These are phyloP conservation scores for Cladosporium sp. DNA, from an alignment of 2,329 filamentous ascomycete genomes.

Conservation along the genomic window DNA sequence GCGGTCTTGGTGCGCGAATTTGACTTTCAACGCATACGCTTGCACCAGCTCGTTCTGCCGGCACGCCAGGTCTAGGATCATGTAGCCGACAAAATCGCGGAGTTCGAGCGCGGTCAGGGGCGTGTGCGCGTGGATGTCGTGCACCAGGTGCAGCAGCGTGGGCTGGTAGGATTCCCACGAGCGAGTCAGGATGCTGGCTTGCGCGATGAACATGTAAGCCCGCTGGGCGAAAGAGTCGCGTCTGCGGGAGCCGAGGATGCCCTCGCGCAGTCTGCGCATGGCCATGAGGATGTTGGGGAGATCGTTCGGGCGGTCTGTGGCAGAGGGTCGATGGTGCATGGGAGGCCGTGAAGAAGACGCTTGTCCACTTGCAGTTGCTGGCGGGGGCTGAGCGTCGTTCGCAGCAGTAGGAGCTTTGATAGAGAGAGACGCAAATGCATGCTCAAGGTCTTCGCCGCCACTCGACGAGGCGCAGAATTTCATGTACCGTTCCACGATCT, in stretches of 20 bases:
- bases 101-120: slow-evolving; percentile 70
- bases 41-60: slow-evolving; percentile 72
- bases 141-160: slow-evolving; percentile 76
- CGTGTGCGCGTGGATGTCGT: slow-evolving; percentile 65
- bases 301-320: slow-evolving; percentile 56
- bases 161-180: slow-evolving; percentile 89
- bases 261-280: slow-evolving; percentile 89
- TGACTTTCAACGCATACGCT: slow-evolving; percentile 67
- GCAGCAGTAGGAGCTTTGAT: slow-evolving; percentile 27
- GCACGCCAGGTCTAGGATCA: slow-evolving; percentile 86
- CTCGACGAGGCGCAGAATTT: slow-evolving; percentile 77
- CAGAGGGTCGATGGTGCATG: slow-evolving; percentile 26
- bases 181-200: slow-evolving; percentile 75
- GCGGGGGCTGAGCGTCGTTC: neutral
- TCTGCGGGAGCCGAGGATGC: slow-evolving; percentile 75
- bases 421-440: slow-evolving; percentile 69
- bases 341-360: slow-evolving; percentile 19
- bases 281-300: slow-evolving; percentile 76
- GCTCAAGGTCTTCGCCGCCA: slow-evolving; percentile 70
- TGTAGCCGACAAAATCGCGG: slow-evolving; percentile 76
- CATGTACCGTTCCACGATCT: slow-evolving; percentile 86
- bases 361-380: neutral
- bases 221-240: slow-evolving; percentile 80
- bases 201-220: slow-evolving; percentile 88
- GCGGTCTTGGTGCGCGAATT: slow-evolving; percentile 63